A percentile compares a stretch with the other conserved stretches of the same genome.
phyloP scores from a whole-genome alignment of 192 early-diverging fungal genomes.

The Rhizophlyctis rosea region DNA sequence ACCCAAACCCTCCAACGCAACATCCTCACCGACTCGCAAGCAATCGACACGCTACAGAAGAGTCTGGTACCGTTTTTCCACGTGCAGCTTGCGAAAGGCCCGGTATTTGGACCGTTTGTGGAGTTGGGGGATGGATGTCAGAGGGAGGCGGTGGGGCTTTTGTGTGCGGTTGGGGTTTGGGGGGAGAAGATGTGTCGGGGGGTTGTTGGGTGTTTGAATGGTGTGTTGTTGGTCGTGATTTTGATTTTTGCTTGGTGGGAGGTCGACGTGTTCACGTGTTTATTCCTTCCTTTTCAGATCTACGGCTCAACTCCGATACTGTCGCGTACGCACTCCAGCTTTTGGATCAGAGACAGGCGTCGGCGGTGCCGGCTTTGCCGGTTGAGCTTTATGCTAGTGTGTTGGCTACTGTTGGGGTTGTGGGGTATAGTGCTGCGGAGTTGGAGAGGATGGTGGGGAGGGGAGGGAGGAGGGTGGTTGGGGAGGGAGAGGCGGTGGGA shows the following conservation, averaged over 20 bases:
- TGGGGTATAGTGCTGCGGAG: slow-evolving; percentile 18
- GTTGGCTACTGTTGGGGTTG: slow-evolving; percentile 23
- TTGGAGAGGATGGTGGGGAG: neutral
- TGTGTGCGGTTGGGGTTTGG: slow-evolving; percentile 21
- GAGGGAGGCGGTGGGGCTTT: neutral
- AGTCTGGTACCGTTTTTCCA: slow-evolving; percentile 18
- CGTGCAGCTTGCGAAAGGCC: slow-evolving; percentile 16
- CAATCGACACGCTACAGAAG: slow-evolving; percentile 1
- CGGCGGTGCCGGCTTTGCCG: neutral
- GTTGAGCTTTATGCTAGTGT: slow-evolving; percentile 14
- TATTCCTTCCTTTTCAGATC: neutral
- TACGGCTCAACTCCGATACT: neutral
- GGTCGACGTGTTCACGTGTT: neutral
- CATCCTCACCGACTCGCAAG: neutral
- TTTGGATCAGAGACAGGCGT: slow-evolving; percentile 15
- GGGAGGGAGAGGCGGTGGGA: slow-evolving; percentile 2
- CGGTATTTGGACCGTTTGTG: slow-evolving; percentile 25
- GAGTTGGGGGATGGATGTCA: slow-evolving; percentile 7
- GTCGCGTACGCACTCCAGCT: slow-evolving; percentile 12
- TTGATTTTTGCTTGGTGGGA: neutral
- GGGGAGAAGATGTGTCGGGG: slow-evolving; percentile 19
- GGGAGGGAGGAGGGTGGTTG: neutral
- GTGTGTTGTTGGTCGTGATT: neutral
- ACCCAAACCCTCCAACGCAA: slow-evolving; percentile 3
- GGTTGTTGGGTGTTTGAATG: slow-evolving; percentile 10